phyloP scores from a whole-genome alignment of 2,329 filamentous ascomycete species.

The Phyllosticta citribraziliensis region DNA sequence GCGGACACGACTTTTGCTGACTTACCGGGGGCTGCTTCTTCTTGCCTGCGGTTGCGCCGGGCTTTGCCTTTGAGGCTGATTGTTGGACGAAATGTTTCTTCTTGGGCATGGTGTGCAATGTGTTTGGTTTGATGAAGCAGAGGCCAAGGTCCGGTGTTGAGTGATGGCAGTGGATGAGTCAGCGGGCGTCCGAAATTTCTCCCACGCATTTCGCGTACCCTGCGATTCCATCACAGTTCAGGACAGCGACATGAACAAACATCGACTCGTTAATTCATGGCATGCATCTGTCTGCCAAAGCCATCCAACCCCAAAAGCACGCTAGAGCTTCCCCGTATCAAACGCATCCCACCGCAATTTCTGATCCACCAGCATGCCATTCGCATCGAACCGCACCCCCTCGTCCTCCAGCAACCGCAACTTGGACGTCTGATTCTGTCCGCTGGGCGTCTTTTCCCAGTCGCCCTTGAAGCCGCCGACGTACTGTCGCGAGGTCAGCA shows the following conservation, averaged over 20 bases:
- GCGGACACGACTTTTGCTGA: neutral
- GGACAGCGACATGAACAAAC: too few species aligned
- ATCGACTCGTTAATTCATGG: neutral
- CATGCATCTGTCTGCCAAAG: neutral
- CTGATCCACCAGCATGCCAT: constrained; percentile 48
- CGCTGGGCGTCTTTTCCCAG: constrained; percentile 49
- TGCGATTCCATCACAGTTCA: neutral
- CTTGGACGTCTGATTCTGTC: constrained; percentile 55
- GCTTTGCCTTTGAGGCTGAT: neutral
- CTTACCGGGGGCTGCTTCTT: constrained; percentile 5
- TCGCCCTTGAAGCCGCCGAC: constrained; percentile 63
- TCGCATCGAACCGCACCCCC: constrained; percentile 53
- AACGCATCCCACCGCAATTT: constrained; percentile 37
- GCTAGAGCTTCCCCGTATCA: neutral
- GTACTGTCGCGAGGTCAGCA: constrained; percentile 17
- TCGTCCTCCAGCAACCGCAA: constrained; percentile 50
- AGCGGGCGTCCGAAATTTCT: neutral
- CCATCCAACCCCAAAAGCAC: neutral
- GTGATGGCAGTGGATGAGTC: neutral
- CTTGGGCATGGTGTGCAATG: neutral
- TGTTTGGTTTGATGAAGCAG: neutral
- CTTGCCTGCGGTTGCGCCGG: neutral
- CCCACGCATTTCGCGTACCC: neutral
- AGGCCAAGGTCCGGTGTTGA: neutral
- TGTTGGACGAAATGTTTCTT: constrained; percentile 7